phyloP scores from a whole-genome alignment of 306 rosid species.

The Medicago lupulina region DNA sequence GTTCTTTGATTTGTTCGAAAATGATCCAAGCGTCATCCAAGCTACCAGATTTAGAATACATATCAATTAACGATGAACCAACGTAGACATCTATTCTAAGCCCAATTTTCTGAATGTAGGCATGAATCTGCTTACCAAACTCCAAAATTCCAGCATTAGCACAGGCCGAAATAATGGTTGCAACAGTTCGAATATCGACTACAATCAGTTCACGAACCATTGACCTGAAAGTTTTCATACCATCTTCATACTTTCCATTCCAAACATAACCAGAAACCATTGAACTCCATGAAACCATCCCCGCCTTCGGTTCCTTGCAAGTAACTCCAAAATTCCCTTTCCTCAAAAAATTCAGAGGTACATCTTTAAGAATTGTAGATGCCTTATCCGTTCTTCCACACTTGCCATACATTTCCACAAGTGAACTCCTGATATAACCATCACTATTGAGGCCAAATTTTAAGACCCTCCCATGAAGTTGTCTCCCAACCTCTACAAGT shows the following conservation, averaged over 20 bases:
- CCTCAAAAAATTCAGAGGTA: constrained; percentile 46
- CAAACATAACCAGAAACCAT: constrained; percentile 77
- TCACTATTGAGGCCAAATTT: constrained; percentile 54
- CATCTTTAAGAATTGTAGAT: constrained; percentile 56
- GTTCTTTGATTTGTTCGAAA: constrained; percentile 54
- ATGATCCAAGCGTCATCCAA: constrained; percentile 62
- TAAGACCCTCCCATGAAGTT: constrained; percentile 69
- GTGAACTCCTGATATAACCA: constrained; percentile 70
- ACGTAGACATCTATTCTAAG: constrained; percentile 61
- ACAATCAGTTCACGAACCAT: constrained; percentile 59
- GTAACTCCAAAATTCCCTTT: constrained; percentile 40
- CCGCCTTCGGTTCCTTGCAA: constrained; percentile 49
- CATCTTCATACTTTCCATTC: constrained; percentile 68
- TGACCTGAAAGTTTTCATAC: constrained; percentile 62
- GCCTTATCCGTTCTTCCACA: constrained; percentile 76
- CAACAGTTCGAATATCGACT: constrained; percentile 70
- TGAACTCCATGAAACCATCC: constrained; percentile 71
- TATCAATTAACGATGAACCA: constrained; percentile 74
- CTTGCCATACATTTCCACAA: constrained; percentile 75
- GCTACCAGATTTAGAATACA: constrained; percentile 89
- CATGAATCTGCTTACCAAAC: constrained; percentile 76
- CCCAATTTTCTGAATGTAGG: constrained; percentile 67
- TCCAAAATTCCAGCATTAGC: constrained; percentile 62
- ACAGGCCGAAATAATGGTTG: constrained; percentile 79
- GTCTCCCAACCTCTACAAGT: constrained; percentile 70